Base-by-base conservation (phyloP, 1,284 basidiomycete species). In the Hemileccinum hortonii region DNA sequence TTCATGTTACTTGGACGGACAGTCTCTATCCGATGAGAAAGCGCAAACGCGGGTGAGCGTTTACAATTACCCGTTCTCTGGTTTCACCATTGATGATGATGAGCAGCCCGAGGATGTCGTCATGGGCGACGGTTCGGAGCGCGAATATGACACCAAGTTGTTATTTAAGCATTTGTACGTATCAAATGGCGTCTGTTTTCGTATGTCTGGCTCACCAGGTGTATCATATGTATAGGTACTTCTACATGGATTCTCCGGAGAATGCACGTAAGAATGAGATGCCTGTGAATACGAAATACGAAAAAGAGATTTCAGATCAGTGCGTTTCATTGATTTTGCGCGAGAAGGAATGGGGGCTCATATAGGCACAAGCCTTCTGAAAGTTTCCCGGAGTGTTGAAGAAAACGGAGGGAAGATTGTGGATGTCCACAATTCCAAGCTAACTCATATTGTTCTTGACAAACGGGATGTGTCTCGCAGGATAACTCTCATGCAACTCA, bases 391-490 rank as follows among this genome's bases (percentile, higher is more conserved):
- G 50, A 65, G 77, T 14, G 84, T 96, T 47, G 69, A 60, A 11
- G 74, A 79, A 3, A 82, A 91, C 58, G 92, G 92, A 33, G 94
- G 93, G 1, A 78, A 73, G 44, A 63, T 93, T 16, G 82, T 78
- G 6, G 80, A 79, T 50, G 73, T 96, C 3, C 70, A 81, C 48
- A 83, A 95, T 48, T 78, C 84, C 8, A 89, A 86, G 62, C 73
- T 96, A 32, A 95, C 94, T 0, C 94, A 96, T 67, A 73, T 96
- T 38, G 75, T 96, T 38, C 69, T 94, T 53, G 89, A 94, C 69
- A 87, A 87, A 67, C 79, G 85, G 12, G 90, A 92, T 57, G 75
- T 75, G 44, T 83, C 79, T 54, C 81, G 92, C 37, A 82, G 92
- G 47, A 67, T 81, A 38, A 81, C 86, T 52, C 73, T 94, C 49